A percentile compares a stretch with the other conserved stretches of the same genome.
phyloP scores from a whole-genome alignment of 441 rosid genomes.

The Cnidoscolus chayamansa region DNA sequence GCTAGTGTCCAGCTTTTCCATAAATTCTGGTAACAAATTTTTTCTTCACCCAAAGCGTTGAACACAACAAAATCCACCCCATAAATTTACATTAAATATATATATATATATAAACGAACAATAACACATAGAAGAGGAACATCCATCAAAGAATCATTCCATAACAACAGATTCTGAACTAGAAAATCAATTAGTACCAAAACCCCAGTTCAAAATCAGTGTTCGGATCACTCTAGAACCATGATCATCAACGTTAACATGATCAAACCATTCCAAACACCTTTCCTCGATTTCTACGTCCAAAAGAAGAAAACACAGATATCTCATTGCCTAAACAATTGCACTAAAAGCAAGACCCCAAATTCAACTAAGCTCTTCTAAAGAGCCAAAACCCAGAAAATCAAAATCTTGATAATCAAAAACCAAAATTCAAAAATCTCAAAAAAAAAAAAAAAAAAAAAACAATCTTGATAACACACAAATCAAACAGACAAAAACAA shows the following conservation, averaged over 20 bases:
- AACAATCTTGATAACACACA: conserved; percentile 24
- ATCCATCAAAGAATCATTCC: conserved; percentile 10
- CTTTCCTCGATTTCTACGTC: conserved; percentile 33
- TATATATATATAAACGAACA: background rate
- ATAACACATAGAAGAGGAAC: conserved; percentile 1
- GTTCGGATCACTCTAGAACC: conserved; percentile 24
- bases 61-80: background rate
- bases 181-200: conserved; percentile 11
- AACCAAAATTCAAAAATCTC: conserved; percentile 5
- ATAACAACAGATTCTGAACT: conserved; percentile 16
- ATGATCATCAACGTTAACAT: conserved; percentile 24
- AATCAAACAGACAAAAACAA: conserved; percentile 23
- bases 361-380: conserved; percentile 15
- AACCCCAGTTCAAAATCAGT: conserved; percentile 15
- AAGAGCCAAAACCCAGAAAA: conserved; percentile 29
- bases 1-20: background rate
- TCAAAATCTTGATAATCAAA: conserved; percentile 30
- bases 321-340: conserved; percentile 17
- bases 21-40: background rate
- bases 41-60: conserved; percentile 3
- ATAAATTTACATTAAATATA: background rate
- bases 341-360: conserved; percentile 20
- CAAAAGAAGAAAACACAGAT: conserved; percentile 11
- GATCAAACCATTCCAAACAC: conserved; percentile 27
- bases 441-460: conserved; percentile 13